These are phyloP conservation scores for Cercospora sesami DNA, from an alignment of 2,329 filamentous ascomycete genomes.

Conservation along the genomic window DNA sequence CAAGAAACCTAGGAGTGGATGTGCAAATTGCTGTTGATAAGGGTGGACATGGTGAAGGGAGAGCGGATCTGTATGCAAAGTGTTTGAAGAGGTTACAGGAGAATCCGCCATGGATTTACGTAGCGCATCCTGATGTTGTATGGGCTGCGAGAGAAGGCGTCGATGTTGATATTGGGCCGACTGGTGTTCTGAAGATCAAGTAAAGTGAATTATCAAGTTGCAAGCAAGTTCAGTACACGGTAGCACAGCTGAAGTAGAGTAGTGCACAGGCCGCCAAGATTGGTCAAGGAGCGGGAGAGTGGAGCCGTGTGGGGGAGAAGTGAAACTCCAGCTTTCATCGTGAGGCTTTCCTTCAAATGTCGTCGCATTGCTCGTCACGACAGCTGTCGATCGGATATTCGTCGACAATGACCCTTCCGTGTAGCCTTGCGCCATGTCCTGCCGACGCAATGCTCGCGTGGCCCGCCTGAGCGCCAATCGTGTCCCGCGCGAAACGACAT, in stretches of 20 bases:
- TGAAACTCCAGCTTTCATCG: background rate
- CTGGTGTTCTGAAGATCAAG: constrained; percentile 4
- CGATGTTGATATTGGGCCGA: constrained; percentile 3
- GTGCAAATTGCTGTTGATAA: background rate
- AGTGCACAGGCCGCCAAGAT: background rate
- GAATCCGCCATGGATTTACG: constrained; percentile 18
- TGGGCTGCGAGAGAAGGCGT: constrained; percentile 14
- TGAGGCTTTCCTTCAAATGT: background rate
- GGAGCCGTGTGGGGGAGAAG: background rate
- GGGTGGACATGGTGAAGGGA: background rate
- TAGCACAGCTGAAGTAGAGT: background rate
- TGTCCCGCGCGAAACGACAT: background rate
- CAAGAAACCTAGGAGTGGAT: background rate
- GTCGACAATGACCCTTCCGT: background rate
- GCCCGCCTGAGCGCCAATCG: background rate
- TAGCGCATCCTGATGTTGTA: constrained; percentile 18
- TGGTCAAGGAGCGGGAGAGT: background rate
- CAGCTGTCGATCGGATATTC: background rate
- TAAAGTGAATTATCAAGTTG: background rate
- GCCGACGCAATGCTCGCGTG: background rate
- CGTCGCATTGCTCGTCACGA: background rate
- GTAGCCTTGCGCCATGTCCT: background rate
- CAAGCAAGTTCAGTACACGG: no score
- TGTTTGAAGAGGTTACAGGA: constrained; percentile 13
- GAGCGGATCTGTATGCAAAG: constrained; percentile 6